Conservation (phyloP, 2,329 filamentous ascomycete genomes). For the Lachnellula subtilissima region DNA sequence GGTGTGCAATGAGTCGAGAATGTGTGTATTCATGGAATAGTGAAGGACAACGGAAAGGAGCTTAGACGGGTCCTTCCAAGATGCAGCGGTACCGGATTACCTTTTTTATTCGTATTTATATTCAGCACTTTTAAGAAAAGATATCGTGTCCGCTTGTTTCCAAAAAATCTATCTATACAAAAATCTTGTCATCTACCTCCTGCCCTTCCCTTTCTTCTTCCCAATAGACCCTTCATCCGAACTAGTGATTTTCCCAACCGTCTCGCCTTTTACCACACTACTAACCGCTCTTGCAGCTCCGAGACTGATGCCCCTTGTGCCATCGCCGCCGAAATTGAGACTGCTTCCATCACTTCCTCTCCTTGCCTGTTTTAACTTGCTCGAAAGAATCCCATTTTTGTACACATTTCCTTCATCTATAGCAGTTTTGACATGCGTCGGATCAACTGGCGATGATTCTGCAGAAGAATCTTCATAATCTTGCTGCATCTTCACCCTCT, state of each 20-base stretch:
- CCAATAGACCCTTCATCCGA: constrained; percentile 2
- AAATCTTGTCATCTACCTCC: too few species aligned
- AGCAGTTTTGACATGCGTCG: constrained; percentile 6
- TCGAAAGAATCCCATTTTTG: neutral
- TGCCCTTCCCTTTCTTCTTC: constrained; percentile 1
- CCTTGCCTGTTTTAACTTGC: constrained; percentile 9
- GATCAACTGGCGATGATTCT: constrained; percentile 14
- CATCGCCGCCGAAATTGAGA: constrained; percentile 23
- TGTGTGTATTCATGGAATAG: too few species aligned
- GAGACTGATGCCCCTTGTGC: constrained; percentile 23
- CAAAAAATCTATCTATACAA: too few species aligned
- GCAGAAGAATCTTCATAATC: constrained; percentile 22
- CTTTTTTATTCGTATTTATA: too few species aligned
- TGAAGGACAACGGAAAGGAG: too few species aligned
- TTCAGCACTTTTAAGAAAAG: too few species aligned
- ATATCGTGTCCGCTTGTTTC: too few species aligned
- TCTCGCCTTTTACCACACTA: constrained; percentile 17
- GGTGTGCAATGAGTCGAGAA: too few species aligned
- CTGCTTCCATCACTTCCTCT: constrained; percentile 25
- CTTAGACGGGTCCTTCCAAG: too few species aligned
- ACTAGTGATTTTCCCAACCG: constrained; percentile 16
- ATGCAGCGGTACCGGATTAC: too few species aligned
- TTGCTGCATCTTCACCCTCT: constrained; percentile 11
- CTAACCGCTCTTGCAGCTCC: constrained; percentile 24
- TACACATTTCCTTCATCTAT: constrained; percentile 7